Evolutionary conservation across 202 grass and related monocot species (phyloP).

Genomic region (Setaria viridis): DNA sequence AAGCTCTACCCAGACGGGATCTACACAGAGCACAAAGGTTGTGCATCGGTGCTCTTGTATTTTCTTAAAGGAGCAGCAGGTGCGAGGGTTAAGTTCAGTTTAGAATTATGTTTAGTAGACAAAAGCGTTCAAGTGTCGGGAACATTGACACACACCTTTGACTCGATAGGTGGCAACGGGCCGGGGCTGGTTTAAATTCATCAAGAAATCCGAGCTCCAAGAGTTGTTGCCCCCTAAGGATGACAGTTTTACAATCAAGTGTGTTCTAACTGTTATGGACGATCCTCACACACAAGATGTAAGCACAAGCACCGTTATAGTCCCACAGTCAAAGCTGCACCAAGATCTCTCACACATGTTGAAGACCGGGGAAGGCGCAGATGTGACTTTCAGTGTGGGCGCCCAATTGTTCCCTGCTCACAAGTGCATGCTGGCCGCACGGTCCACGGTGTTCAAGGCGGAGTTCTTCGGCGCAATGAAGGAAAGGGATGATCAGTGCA

Average conservation of each 20-base stretch:
- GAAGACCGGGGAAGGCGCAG: not conserved
- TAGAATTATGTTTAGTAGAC: not conserved
- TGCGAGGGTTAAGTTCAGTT: not conserved
- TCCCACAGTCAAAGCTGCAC: not conserved
- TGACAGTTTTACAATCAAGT: not conserved
- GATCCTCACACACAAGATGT: not conserved
- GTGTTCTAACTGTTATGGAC: not conserved
- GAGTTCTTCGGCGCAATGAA: slow-evolving; percentile 3
- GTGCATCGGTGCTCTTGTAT: not conserved
- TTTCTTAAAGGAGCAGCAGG: not conserved
- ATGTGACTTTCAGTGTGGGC: not conserved
- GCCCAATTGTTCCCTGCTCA: slow-evolving; percentile 17
- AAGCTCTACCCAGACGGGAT: not conserved
- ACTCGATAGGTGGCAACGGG: too few species aligned
- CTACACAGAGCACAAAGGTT: rapidly evolving
- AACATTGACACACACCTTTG: too few species aligned
- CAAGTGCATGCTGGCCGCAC: not conserved
- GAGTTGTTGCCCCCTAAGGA: too few species aligned
- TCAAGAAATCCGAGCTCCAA: too few species aligned
- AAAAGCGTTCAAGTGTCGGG: not conserved
- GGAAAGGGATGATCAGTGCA: not conserved
- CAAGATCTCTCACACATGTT: not conserved
- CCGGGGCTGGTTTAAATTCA: too few species aligned
- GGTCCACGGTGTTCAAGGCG: slow-evolving; percentile 22
- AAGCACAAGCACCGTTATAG: not conserved